A percentile compares a stretch with the other conserved stretches of the same genome.
Conservation (phyloP, 768 basidiomycete species). For the Termitomyces sp. region DNA sequence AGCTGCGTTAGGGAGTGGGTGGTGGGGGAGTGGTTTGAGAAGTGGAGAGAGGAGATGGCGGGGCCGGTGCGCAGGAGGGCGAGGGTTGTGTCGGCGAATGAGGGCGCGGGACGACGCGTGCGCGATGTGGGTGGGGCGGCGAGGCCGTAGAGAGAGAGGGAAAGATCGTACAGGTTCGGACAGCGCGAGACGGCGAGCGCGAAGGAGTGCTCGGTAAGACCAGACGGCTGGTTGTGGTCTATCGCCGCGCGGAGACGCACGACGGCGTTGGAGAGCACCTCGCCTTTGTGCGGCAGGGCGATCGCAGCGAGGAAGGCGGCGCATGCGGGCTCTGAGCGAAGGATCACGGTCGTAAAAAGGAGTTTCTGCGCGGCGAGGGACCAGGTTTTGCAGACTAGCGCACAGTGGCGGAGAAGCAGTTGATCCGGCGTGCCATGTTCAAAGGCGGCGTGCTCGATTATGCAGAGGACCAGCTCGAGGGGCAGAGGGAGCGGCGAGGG, state of each 20-base stretch:
- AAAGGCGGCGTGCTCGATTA: conserved; percentile 56
- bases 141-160: conserved; percentile 57
- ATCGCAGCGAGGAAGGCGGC: conserved; percentile 52
- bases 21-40: conserved; percentile 73
- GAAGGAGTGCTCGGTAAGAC: conserved; percentile 53
- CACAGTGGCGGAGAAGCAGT: conserved; percentile 45
- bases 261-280: conserved; percentile 51
- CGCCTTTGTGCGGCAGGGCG: conserved; percentile 43
- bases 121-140: conserved; percentile 47
- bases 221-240: conserved; percentile 65
- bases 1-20: conserved; percentile 53
- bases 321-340: conserved; percentile 52
- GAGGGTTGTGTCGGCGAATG: conserved; percentile 51
- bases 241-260: conserved; percentile 51
- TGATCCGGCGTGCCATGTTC: conserved; percentile 31
- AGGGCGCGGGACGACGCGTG: conserved; percentile 46
- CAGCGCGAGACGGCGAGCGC: conserved; percentile 55
- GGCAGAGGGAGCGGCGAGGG: conserved; percentile 38
- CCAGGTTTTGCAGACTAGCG: conserved; percentile 69
- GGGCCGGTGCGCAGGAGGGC: conserved; percentile 54
- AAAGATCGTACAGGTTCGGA: conserved; percentile 54
- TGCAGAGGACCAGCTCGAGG: conserved; percentile 57
- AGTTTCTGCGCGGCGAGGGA: conserved; percentile 60
- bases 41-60: conserved; percentile 47
- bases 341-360: conserved; percentile 54